Percentiles rank a stretch among this genome's conserved stretches.
Conservation (phyloP, 1,284 basidiomycete species). For the Entoloma clypeatum region DNA sequence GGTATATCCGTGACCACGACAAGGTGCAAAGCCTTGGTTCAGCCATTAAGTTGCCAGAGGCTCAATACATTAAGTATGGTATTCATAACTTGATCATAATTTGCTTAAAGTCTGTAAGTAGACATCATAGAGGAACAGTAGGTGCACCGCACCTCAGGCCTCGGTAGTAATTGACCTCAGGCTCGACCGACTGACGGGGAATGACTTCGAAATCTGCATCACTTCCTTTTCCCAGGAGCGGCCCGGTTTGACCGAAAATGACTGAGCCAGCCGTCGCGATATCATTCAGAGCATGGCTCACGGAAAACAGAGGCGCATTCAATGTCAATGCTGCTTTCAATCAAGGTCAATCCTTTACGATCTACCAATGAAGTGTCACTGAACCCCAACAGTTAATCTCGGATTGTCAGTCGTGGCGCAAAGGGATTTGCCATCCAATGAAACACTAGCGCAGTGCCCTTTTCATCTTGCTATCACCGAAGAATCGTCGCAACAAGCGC, state of each 20-base stretch:
- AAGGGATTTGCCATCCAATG: constrained; percentile 45
- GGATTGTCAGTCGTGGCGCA: constrained; percentile 60
- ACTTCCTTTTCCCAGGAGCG: too few species aligned
- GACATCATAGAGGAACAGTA: too few species aligned
- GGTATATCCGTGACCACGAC: too few species aligned
- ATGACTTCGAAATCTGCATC: too few species aligned
- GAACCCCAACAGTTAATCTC: constrained; percentile 35
- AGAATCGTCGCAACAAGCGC: constrained; percentile 40
- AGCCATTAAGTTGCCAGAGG: too few species aligned
- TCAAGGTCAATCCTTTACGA: constrained; percentile 33
- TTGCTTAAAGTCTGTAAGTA: too few species aligned
- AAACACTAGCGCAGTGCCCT: constrained; percentile 68
- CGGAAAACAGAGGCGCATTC: constrained; percentile 44
- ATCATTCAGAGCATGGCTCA: constrained; percentile 48
- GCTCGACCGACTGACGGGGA: too few species aligned
- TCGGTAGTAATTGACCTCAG: too few species aligned
- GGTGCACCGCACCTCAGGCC: too few species aligned
- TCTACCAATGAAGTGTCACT: constrained; percentile 6
- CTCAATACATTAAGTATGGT: too few species aligned
- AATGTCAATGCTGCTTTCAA: constrained; percentile 41
- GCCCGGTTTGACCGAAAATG: background rate
- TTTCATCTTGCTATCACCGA: constrained; percentile 72
- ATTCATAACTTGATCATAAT: too few species aligned
- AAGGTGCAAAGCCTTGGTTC: too few species aligned
- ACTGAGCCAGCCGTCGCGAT: constrained; percentile 19